Evolutionary conservation across 352 stramenopile species (phyloP).

Genomic region (Phytopythium vexans): DNA sequence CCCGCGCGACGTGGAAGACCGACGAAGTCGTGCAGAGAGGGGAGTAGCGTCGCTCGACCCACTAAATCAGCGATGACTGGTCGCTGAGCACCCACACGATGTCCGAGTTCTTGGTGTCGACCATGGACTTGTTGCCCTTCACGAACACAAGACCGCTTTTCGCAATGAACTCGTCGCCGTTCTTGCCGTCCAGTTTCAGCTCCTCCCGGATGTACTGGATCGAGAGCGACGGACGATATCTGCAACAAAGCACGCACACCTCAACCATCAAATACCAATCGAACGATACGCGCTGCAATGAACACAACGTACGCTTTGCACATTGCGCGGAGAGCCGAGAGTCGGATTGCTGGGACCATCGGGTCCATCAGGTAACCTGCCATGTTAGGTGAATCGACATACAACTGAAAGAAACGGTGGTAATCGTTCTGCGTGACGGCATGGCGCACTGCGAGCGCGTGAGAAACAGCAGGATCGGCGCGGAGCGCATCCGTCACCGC

Average conservation of each 20-base stretch:
- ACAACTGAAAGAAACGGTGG: constrained; percentile 88
- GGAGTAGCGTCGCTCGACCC: too few relatives aligned
- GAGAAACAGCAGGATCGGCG: constrained; percentile 46
- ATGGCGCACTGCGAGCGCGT: constrained; percentile 77
- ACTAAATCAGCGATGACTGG: constrained; percentile 85
- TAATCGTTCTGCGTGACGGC: constrained; percentile 86
- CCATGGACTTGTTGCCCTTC: constrained; percentile 51
- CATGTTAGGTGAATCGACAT: constrained; percentile 87
- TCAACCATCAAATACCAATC: neutral
- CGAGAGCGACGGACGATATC: constrained; percentile 70
- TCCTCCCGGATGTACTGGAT: constrained; percentile 72
- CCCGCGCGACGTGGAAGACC: too few relatives aligned
- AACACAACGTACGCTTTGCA: constrained; percentile 87
- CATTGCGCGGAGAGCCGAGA: constrained; percentile 78
- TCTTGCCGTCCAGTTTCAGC: constrained; percentile 68
- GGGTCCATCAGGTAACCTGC: constrained; percentile 88
- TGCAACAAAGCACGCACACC: constrained; percentile 9
- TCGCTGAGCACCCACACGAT: constrained; percentile 82
- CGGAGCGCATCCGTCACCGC: constrained; percentile 52
- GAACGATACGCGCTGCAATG: too few relatives aligned
- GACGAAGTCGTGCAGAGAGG: too few relatives aligned
- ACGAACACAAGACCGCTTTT: constrained; percentile 72
- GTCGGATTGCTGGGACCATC: constrained; percentile 78
- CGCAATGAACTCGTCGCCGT: constrained; percentile 69
- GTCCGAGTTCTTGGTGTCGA: constrained; percentile 81